phyloP scores from a whole-genome alignment of 495 filamentous ascomycete genomes.

The Bacidia rubella region DNA sequence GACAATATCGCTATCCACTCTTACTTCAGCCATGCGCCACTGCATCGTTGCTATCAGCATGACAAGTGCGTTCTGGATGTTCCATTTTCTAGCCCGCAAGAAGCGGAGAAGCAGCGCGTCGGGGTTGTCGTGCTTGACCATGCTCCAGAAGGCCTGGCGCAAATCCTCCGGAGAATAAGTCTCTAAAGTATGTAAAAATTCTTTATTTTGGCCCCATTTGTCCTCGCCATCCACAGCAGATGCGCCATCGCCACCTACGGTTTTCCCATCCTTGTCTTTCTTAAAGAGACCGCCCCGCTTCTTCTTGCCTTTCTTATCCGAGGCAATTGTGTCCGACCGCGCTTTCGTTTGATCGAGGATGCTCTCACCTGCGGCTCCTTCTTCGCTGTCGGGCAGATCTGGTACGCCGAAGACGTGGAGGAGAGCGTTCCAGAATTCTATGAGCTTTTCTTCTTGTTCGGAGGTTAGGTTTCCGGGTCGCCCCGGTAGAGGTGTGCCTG shows the following conservation, averaged over 20 bases:
- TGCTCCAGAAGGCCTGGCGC: constrained; percentile 75
- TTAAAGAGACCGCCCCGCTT: constrained; percentile 54
- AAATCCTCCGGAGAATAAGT: constrained; percentile 65
- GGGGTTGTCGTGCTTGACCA: constrained; percentile 93
- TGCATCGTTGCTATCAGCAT: constrained; percentile 93
- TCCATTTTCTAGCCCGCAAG: constrained; percentile 89
- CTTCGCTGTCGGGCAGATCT: constrained; percentile 21
- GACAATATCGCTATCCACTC: constrained; percentile 82
- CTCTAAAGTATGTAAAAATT: constrained; percentile 67
- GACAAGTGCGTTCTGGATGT: constrained; percentile 79
- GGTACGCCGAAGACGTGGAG: constrained; percentile 68
- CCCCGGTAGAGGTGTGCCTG: constrained; percentile 45
- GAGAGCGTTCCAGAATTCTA: constrained; percentile 68
- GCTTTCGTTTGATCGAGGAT: constrained; percentile 18
- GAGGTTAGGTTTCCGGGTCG: constrained; percentile 75
- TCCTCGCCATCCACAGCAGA: constrained; percentile 51
- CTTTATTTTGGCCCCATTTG: constrained; percentile 84
- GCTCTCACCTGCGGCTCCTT: constrained; percentile 17
- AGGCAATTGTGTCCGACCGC: constrained; percentile 3
- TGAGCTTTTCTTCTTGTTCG: constrained; percentile 79
- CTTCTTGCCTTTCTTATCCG: constrained; percentile 53
- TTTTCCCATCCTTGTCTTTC: constrained; percentile 41
- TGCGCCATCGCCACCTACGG: background rate
- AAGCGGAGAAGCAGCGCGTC: constrained; percentile 81
- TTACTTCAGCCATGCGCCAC: constrained; percentile 70